Base-by-base conservation (phyloP, 148 eudicot species). In the Diospyros kaki region DNA sequence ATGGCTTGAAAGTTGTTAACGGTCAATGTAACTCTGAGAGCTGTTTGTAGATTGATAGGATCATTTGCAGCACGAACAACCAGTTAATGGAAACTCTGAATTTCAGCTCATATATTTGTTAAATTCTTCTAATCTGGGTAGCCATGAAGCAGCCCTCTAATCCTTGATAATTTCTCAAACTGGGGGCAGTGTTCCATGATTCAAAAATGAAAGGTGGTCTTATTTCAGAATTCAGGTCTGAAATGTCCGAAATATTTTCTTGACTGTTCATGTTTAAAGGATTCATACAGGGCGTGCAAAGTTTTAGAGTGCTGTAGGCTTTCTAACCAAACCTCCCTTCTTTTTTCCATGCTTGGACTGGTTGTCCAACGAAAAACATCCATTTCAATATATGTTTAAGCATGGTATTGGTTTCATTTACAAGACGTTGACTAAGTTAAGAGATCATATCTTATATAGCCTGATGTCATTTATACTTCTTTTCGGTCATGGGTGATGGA, bases 101-200 rank as follows among this genome's bases (percentile, higher is more conserved):
- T 28, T 28, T 28, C 28, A 28, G 28, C 12, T 53, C 56, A 8
- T 53, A 53, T 53, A 9, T 8, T 53, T 41, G 6, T 10, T 41
- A 40, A n/a, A 64, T 68, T 46, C 11, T 39, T 13, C 73, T 71
- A 40, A 3, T 6, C 28, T 45, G 15, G 63, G 39, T 54, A 40
- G 50, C 12, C 40, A 41, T 42, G 39, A 55, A 4, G 15, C 38
- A 56, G 62, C 52, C 43, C 39, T 42, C 6, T 40, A n/a, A 15
- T 10, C 66, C 66, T 28, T 28, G 28, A 45, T 18, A 58, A 61
- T 73, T 73, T 59, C 13, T 45, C 56, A 4, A 72, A 72, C 67
- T 58, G 4, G 67, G 67, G 58, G 61, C 48, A 17, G 17, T 10
- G 41, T 44, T 38, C 10, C 44, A 14, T 72, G 45, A n/a, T 44